phyloP scores from a whole-genome alignment of 2,329 filamentous ascomycete species.

The Venturia carpophila region DNA sequence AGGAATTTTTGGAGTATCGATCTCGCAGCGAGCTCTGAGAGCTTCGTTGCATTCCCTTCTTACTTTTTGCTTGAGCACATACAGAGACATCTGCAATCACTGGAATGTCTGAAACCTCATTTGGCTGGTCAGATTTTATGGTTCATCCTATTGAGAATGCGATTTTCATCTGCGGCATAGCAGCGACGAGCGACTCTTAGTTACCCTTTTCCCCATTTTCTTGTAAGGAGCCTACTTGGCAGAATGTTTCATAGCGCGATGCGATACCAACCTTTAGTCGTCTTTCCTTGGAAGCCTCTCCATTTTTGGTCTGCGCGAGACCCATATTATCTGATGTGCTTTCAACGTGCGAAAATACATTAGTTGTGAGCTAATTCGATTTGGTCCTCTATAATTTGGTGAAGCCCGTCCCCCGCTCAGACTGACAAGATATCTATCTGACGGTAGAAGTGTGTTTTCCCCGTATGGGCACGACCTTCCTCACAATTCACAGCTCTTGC shows the following conservation, averaged over 20 bases:
- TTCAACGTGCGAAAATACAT: not conserved
- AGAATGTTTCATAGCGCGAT: not conserved
- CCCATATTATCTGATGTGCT: not conserved
- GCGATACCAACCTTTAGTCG: conserved; percentile 1
- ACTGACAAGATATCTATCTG: too few relatives aligned
- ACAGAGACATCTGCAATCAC: not conserved
- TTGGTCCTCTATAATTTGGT: too few relatives aligned
- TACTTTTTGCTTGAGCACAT: not conserved
- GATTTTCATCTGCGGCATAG: too few relatives aligned
- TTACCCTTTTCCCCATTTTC: not conserved
- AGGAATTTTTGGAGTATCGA: conserved; percentile 1
- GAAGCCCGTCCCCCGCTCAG: too few relatives aligned
- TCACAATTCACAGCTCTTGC: too few relatives aligned
- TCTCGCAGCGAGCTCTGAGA: not conserved
- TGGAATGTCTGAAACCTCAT: not conserved
- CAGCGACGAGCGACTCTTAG: not conserved
- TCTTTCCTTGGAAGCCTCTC: not conserved
- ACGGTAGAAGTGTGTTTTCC: too few relatives aligned
- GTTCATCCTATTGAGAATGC: not conserved
- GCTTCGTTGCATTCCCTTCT: not conserved
- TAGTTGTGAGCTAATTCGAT: not conserved
- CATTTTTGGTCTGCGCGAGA: not conserved
- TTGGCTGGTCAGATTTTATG: not conserved
- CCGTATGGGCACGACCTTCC: too few relatives aligned
- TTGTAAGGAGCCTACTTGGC: not conserved